phyloP scores from a whole-genome alignment of 1,284 basidiomycete genomes.

The Ustilago bromivora region DNA sequence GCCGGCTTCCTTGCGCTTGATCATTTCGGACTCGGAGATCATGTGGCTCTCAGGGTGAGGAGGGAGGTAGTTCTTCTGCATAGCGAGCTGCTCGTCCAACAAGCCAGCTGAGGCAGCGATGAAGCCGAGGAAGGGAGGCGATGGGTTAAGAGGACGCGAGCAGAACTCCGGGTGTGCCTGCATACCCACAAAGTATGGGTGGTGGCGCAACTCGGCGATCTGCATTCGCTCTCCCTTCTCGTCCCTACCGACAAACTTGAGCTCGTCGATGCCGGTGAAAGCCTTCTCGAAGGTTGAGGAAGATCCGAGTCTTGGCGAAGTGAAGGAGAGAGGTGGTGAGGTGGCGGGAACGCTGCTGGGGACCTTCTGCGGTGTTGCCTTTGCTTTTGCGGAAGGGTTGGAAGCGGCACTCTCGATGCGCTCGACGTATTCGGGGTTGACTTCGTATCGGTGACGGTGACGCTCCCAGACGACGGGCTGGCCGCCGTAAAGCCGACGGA shows the following conservation, averaged over 20 bases:
- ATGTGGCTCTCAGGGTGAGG: slow-evolving; percentile 72
- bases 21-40: slow-evolving; percentile 60
- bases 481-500: slow-evolving; percentile 87
- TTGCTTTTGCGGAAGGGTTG: slow-evolving; percentile 35
- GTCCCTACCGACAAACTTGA: slow-evolving; percentile 86
- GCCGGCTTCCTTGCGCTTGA: slow-evolving; percentile 44
- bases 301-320: slow-evolving; percentile 34
- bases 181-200: slow-evolving; percentile 93
- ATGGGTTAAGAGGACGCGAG: slow-evolving; percentile 97
- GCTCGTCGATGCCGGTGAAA: slow-evolving; percentile 42
- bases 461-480: slow-evolving; percentile 91
- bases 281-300: slow-evolving; percentile 16
- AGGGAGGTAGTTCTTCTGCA: slow-evolving; percentile 75
- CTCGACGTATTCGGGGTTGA: slow-evolving; percentile 89
- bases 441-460: slow-evolving; percentile 96
- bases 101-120: slow-evolving; percentile 84
- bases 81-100: slow-evolving; percentile 81
- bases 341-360: slow-evolving; percentile 40
- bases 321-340: slow-evolving; percentile 38
- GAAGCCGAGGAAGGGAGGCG: slow-evolving; percentile 95
- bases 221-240: slow-evolving; percentile 98
- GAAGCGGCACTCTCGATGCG: slow-evolving; percentile 74
- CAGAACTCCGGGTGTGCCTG: slow-evolving; percentile 99
- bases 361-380: slow-evolving; percentile 32
- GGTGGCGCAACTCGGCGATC: slow-evolving; percentile 86